Evolutionary conservation across 2,329 filamentous ascomycete genomes (phyloP), one percentile per base, ranked within the genome.

Genomic region (Chlorencoelia australis): DNA sequence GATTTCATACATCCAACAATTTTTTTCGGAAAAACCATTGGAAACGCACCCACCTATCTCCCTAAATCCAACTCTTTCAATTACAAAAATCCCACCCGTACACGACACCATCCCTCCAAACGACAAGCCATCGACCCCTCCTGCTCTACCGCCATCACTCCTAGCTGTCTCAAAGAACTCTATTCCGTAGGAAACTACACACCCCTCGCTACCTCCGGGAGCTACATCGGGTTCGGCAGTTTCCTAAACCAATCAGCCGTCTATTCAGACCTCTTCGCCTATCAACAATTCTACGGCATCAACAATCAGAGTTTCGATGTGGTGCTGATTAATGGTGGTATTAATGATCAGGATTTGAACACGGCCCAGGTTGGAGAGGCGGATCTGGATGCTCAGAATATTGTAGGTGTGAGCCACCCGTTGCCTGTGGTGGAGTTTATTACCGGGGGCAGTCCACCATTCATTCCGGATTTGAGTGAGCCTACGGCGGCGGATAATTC

Each of bases 391-490:
- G 71, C 67, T 7, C 63, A 75, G 50, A 64, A 68, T 13, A 68
- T 75, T 11, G 50, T 71, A 15, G 67, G 66, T 20, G 63, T 77
- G 22, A 60, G 58, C 41, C 71, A 66, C 41, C 71, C 71, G 4
- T 68, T 67, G 2, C 67, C 67, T 7, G 62, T 76, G 26, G 65
- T 59, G 4, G 65, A 67, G 25, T 79, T 66, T 51, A 69, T 67
- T 3, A 76, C 71, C 7, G 72, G 68, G 25, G 73, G 72, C 13
- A 55, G 51, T 13, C 69, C 71, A 22, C 71, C 70, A 1, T 73
- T 69, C 51, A 55, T 62, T 17, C 63, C 71, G 0, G 65, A 73
- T 33, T 35, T 61, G 4, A 42, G 47, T 32, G 29, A 40, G 7
- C 45, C 47, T n/a, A 40, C 37, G 3, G 33, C 31, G 4, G 38